These are phyloP conservation scores for Solanum chacoense DNA, from an alignment of 305 asterid species.

Conservation along the genomic window DNA sequence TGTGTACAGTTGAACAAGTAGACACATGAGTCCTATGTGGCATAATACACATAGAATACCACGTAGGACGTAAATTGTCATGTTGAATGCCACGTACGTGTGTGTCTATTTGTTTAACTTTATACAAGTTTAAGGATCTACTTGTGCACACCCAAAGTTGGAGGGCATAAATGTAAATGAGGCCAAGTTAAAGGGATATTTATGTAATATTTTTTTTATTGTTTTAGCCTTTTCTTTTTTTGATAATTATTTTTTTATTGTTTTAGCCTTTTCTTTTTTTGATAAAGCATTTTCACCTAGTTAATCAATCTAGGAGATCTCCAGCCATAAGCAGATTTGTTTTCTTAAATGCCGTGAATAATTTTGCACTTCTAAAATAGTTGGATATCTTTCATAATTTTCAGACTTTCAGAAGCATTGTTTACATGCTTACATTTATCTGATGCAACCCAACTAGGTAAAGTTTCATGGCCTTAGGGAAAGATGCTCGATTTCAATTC, in stretches of 20 bases:
- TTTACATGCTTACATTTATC: background rate
- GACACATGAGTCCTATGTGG: background rate
- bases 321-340: background rate
- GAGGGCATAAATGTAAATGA: background rate
- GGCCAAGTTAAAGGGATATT: background rate
- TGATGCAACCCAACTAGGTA: background rate
- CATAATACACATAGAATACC: background rate
- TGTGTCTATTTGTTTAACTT: background rate
- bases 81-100: background rate
- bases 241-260: background rate
- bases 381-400: background rate
- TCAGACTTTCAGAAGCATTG: background rate
- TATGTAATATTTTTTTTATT: background rate
- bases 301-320: background rate
- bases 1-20: background rate
- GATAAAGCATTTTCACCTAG: background rate
- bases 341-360: background rate
- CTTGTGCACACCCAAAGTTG: background rate
- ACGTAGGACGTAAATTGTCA: background rate
- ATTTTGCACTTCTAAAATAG: background rate
- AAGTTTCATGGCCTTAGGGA: background rate
- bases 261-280: background rate
- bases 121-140: background rate
- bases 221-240: background rate
- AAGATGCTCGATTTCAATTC: background rate